Percentiles rank a stretch among this genome's conserved stretches.
Conservation (phyloP, 2,329 filamentous ascomycete genomes). For the Penicillium occitanis region DNA sequence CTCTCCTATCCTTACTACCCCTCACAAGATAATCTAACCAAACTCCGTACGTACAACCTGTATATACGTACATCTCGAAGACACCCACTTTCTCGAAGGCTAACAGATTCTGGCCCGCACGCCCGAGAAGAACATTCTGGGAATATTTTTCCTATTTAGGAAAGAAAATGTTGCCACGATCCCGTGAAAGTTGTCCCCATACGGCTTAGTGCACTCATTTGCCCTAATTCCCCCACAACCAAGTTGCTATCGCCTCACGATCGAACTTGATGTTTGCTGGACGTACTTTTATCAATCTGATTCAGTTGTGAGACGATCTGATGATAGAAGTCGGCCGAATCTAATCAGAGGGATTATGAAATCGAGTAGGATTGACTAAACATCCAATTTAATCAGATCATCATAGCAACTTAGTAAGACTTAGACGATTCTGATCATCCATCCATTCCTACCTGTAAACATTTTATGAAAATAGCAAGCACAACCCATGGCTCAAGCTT, state of each 20-base stretch:
- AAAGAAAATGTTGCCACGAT: constrained; percentile 2
- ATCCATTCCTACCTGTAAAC: neutral
- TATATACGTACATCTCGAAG: neutral
- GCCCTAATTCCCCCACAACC: constrained; percentile 12
- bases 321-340: neutral
- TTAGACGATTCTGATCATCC: neutral
- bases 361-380: neutral
- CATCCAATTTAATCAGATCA: neutral
- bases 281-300: neutral
- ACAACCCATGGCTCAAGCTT: neutral
- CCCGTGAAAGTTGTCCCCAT: constrained; percentile 11
- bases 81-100: neutral
- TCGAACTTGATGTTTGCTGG: neutral
- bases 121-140: neutral
- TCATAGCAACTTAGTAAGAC: neutral
- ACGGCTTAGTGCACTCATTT: constrained; percentile 7
- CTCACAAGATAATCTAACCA: neutral
- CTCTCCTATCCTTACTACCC: neutral
- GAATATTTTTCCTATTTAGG: constrained; percentile 22
- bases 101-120: neutral
- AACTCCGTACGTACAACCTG: neutral
- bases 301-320: neutral
- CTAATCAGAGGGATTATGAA: neutral
- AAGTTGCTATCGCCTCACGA: neutral
- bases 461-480: neutral